Conservation (phyloP, 345 rosid genomes). For the Populus ilicifolia region DNA sequence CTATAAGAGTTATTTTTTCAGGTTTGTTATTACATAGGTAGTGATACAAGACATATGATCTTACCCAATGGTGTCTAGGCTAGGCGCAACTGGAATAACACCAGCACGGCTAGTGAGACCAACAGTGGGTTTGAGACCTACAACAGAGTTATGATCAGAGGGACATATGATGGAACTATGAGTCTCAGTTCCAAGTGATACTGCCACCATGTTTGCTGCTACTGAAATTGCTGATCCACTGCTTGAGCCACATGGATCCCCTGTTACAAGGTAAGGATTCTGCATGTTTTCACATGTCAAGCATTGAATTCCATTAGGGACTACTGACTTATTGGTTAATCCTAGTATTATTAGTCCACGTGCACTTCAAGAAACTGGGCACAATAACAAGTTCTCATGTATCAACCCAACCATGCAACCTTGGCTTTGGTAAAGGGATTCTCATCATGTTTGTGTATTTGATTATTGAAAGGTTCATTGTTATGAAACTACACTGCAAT, state of each 20-base stretch:
- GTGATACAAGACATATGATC: not conserved
- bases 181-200: conserved; percentile 67
- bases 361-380: too few relatives aligned
- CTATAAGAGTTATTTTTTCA: too few relatives aligned
- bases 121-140: conserved; percentile 64
- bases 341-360: too few relatives aligned
- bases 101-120: conserved; percentile 78
- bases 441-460: too few relatives aligned
- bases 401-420: too few relatives aligned
- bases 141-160: conserved; percentile 46
- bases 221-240: conserved; percentile 75
- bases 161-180: conserved; percentile 67
- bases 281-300: conserved; percentile 16
- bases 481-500: too few relatives aligned
- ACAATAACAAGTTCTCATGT: too few relatives aligned
- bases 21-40: not conserved
- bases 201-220: conserved; percentile 63
- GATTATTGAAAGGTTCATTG: too few relatives aligned
- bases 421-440: too few relatives aligned
- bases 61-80: conserved; percentile 65
- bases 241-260: conserved; percentile 61
- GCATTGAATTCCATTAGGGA: not conserved
- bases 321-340: too few relatives aligned
- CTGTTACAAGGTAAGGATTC: conserved; percentile 66
- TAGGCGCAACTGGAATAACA: conserved; percentile 52